Evolutionary conservation across 495 filamentous ascomycete genomes (phyloP), one percentile per base, ranked within the genome.

Genomic region (Clohesyomyces aquaticus): DNA sequence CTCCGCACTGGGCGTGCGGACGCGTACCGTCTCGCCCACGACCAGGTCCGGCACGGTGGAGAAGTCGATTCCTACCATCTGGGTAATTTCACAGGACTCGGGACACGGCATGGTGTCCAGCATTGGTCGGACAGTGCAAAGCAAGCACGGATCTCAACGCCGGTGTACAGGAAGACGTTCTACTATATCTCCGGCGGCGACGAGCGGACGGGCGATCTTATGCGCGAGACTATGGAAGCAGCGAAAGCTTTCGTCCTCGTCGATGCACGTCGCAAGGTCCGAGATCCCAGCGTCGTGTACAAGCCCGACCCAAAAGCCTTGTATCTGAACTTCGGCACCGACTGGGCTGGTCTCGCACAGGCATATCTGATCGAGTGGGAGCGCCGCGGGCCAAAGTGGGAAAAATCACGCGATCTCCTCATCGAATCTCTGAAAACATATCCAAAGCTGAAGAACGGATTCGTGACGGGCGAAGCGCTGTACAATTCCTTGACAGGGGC

Each of bases 361-460:
- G 76, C 73, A 1, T 82, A 78, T 77, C 67, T 80, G 8, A 67
- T 79, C 1, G 80, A 79, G 55, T 81, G 78, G 79, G 79, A 81
- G 59, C 67, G 80, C 2, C 76, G 75, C 8, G 76, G 75, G 4
- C 67, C 76, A 9, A 69, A 75, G 14, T 80, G 78, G 79, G 65
- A 77, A 48, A 74, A 79, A 57, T 73, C 77, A 10, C 69, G 59
- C 1, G 46, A 59, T 4, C 79, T 79, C 53, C 59, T 80, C 18
- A 75, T 70, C 38, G 64, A 63, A 16, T 78, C 74, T 6, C 71
- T 77, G 51, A 67, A 69, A n/a, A 76, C 78, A 29, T 80, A 80
- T 26, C 73, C 73, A 12, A 70, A 70, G 25, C 64, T 82, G 9
- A 78, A 71, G 42, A 77, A 78, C 51, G 79, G 79, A 4, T 81